Evolutionary conservation across 345 rosid genomes (phyloP).

Genomic region (Syzygium jambos): DNA sequence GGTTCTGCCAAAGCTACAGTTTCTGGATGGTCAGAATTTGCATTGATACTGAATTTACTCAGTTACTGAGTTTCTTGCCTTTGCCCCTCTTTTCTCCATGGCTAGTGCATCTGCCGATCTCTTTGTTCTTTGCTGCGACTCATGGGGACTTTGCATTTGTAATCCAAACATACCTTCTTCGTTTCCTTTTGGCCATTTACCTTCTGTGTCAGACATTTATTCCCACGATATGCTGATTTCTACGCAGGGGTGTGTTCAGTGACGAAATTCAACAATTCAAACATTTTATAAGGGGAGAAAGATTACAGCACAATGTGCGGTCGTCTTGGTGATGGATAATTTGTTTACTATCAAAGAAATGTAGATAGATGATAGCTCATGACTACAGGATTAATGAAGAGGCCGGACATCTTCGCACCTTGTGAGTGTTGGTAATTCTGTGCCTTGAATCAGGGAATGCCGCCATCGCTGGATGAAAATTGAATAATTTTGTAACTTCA

Average conservation of each 20-base stretch:
- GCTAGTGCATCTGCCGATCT: not conserved
- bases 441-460: not conserved
- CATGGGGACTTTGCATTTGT: not conserved
- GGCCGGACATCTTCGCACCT: not conserved
- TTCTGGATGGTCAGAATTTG: slow-evolving; percentile 46
- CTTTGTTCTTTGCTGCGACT: not conserved
- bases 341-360: not conserved
- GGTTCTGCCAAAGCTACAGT: slow-evolving; percentile 52
- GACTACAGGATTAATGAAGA: not conserved
- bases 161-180: not conserved
- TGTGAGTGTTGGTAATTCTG: not conserved
- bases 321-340: not conserved
- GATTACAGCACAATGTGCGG: not conserved
- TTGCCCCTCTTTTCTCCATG: not conserved
- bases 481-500: not conserved
- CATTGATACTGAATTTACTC: not conserved
- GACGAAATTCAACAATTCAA: not conserved
- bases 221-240: not conserved
- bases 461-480: not conserved
- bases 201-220: not conserved
- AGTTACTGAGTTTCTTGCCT: not conserved
- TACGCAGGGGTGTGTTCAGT: not conserved
- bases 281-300: not conserved
- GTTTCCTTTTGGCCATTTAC: not conserved
- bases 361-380: not conserved